Evolutionary conservation across 352 stramenopile species (phyloP).

Genomic region (Globisporangium radiosum): DNA sequence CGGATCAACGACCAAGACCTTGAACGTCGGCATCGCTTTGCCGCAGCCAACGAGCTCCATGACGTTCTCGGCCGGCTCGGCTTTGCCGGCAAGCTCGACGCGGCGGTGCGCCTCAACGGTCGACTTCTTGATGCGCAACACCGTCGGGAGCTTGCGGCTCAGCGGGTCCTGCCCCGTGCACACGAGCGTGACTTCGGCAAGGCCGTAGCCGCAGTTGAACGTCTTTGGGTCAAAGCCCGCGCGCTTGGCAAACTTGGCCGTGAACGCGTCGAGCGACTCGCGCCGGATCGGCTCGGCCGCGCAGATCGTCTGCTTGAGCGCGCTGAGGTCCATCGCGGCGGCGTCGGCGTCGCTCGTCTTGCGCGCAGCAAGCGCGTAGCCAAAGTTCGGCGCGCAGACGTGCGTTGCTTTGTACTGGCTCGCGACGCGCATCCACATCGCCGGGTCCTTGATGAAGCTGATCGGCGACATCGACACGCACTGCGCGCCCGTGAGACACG

Average conservation of each 20-base stretch:
- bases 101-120: constrained; percentile 51
- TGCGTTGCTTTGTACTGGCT: constrained; percentile 76
- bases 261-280: constrained; percentile 75
- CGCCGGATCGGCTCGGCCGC: constrained; percentile 73
- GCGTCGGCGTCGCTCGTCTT: constrained; percentile 71
- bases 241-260: constrained; percentile 42
- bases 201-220: constrained; percentile 80
- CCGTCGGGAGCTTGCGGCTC: constrained; percentile 38
- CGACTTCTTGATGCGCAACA: constrained; percentile 63
- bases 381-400: constrained; percentile 77
- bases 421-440: constrained; percentile 71
- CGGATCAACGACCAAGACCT: constrained; percentile 57
- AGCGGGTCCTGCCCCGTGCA: constrained; percentile 61
- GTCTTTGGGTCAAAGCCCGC: constrained; percentile 56
- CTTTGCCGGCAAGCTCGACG: constrained; percentile 25
- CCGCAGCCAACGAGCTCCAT: constrained; percentile 77
- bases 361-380: constrained; percentile 59
- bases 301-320: constrained; percentile 71
- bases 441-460: constrained; percentile 82
- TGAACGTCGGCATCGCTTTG: constrained; percentile 71
- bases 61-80: constrained; percentile 25
- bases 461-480: constrained; percentile 82
- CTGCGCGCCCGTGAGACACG: constrained; percentile 41
- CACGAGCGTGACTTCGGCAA: constrained; percentile 80
- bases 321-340: constrained; percentile 49